These are phyloP conservation scores for Dactylellina haptotyla DNA, from an alignment of 2,329 filamentous ascomycete genomes.

Conservation along the genomic window DNA sequence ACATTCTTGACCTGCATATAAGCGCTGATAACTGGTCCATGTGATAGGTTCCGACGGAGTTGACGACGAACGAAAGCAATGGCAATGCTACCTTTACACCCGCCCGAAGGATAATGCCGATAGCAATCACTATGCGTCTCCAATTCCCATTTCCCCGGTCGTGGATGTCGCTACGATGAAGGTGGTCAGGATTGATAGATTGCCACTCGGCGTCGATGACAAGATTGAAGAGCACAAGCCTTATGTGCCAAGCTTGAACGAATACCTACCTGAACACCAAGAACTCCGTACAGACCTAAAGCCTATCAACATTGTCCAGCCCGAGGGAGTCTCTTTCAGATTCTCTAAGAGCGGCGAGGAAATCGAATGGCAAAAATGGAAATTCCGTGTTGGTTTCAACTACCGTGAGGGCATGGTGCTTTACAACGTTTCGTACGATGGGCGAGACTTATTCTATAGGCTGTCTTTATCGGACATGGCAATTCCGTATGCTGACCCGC, in stretches of 20 bases:
- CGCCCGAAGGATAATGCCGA: constrained; percentile 70
- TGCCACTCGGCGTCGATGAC: constrained; percentile 74
- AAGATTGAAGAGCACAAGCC: constrained; percentile 67
- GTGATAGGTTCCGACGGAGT: constrained; percentile 66
- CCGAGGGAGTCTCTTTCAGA: constrained; percentile 72
- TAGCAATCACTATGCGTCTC: constrained; percentile 75
- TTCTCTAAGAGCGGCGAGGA: constrained; percentile 53
- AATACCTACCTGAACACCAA: constrained; percentile 74
- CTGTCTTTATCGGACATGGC: constrained; percentile 73
- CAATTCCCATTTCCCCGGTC: constrained; percentile 74
- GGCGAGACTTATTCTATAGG: constrained; percentile 74
- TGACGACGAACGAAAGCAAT: constrained; percentile 66
- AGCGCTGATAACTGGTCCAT: neutral
- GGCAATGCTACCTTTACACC: constrained; percentile 75
- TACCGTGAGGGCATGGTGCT: constrained; percentile 73
- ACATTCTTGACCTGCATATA: constrained; percentile 4
- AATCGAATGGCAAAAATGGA: constrained; percentile 75
- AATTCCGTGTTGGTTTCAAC: constrained; percentile 71
- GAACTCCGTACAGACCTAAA: constrained; percentile 71
- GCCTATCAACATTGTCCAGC: constrained; percentile 72
- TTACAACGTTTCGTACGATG: constrained; percentile 73
- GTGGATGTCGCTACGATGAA: constrained; percentile 72
- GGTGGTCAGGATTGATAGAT: constrained; percentile 74
- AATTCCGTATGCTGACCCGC: constrained; percentile 72
- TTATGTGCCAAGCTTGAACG: constrained; percentile 69